Evolutionary conservation across 2,329 filamentous ascomycete genomes (phyloP), one percentile per base, ranked within the genome.

Genomic region (Myriosclerotinia duriaeana): DNA sequence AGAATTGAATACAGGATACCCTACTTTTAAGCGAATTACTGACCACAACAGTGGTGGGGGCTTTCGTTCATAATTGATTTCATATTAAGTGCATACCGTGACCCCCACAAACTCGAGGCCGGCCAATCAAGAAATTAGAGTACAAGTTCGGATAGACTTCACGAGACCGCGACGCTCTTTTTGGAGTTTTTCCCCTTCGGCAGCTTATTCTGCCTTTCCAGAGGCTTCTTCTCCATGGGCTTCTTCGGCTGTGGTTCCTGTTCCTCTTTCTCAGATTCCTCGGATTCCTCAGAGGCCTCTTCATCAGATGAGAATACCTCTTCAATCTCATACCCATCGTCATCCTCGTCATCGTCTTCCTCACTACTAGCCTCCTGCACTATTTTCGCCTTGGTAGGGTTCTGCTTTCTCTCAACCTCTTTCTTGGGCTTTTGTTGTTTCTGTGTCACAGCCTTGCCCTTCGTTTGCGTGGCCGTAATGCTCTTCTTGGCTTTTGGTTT

Each of bases 221-320:
- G 12, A 14, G 55, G 3, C 9, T 56, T 64, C 8, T 42, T 36
- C 17, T 44, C 63, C 15, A 17, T 38, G 11, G 44, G 53, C 17
- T 52, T 65, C 34, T 66, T 61, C 1, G 36, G 26, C 20, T 61
- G 36, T 53, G 46, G 38, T 44, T 54, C 52, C 2, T 46, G 15
- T 3, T 64, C 52, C 0, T 64, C 38, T 1, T 22, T 34, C 0
- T 56, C 62, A 0, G 44, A 53, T 12, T 65, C 60, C 1, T 64
- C 61, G 5, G 54, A 42, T 56, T 48, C 52, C 9, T 48, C 48
- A 36, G 53, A 60, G 9, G 36, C 62, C 20, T 38, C 42, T 9
- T 20, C 62, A 12, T 64, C 64, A 20, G 63, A 60, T 42, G 63
- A 65, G 40, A 59, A 60, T 30, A 65, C 36, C 17, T 65, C 63